phyloP scores from a whole-genome alignment of 208 protist genomes.

The Leishmania amazonensis region DNA sequence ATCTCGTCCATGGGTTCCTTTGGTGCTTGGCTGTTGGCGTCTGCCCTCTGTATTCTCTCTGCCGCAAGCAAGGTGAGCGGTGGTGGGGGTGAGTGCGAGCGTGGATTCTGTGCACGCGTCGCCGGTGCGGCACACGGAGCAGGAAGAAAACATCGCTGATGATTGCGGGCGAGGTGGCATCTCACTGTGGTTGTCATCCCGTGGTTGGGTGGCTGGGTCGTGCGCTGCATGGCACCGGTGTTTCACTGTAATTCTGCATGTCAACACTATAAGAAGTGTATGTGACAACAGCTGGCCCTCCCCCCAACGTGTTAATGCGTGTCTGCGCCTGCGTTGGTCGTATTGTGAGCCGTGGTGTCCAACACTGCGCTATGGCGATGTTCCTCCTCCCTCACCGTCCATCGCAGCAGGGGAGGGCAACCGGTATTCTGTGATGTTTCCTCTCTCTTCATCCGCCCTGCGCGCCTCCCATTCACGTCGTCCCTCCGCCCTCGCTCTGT shows the following conservation, averaged over 20 bases:
- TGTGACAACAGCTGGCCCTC: not conserved
- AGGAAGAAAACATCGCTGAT: not conserved
- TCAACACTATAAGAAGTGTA: too few species aligned
- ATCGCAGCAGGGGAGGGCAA: not conserved
- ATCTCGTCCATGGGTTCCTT: not conserved
- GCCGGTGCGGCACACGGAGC: not conserved
- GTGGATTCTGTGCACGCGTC: not conserved
- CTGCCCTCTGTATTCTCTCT: not conserved
- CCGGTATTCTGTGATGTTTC: constrained; percentile 6
- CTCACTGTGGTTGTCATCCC: not conserved
- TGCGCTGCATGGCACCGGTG: not conserved
- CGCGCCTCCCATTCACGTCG: not conserved
- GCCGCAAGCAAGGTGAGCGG: not conserved
- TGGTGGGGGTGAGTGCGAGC: not conserved
- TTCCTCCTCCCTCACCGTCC: not conserved
- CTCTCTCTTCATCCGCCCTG: not conserved
- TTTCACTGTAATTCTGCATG: not conserved
- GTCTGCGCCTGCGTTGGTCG: not conserved
- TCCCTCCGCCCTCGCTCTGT: not conserved
- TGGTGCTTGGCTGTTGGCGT: not conserved
- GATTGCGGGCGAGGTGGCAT: not conserved
- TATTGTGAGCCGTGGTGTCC: not conserved
- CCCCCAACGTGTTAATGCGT: not conserved
- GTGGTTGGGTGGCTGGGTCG: not conserved
- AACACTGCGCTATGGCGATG: not conserved